Base-by-base conservation (phyloP, 2,329 filamentous ascomycete genomes). In the Nectriaceae sp. region DNA sequence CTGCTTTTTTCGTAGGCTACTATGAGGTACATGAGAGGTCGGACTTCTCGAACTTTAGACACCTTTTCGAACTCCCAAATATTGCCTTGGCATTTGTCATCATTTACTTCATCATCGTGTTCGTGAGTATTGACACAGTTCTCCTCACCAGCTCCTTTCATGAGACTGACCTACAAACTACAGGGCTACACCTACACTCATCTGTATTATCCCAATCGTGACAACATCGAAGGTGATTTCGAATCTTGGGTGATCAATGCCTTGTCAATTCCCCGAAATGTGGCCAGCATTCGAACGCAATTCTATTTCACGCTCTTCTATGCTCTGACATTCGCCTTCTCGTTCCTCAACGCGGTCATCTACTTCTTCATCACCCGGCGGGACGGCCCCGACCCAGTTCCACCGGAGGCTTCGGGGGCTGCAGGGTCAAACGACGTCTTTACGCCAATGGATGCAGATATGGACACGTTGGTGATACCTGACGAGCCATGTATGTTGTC, bases 111-210 rank as follows among this genome's bases (percentile, higher is more conserved):
- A 39, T 75, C 16, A 60, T 75, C 21, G 69, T 71, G 21, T 75
- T 77, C 54, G 77, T 80, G 52, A 57, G 77, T 70, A 22, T 31
- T n/a, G n/a, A n/a, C n/a, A n/a, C n/a, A n/a, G n/a, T n/a, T n/a
- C 15, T 45, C 19, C 1, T 33, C 38, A n/a, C 24, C 18, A 16
- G 18, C 16, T 11, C 1, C 15, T 1, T 11, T 15, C 8, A 13
- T 13, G 11, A 4, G 11, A 11, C 13, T 42, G n/a, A 15, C 35
- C 39, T n/a, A 29, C 19, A 43, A 18, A 29, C 4, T 15, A 40
- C 46, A 80, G 77, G 65, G 65, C 21, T 81, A 77, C 77, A 79
- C 76, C 0, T 75, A 74, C 42, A 77, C 77, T 40, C 78, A 81
- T 54, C 65, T 79, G 21, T 73, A 78, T 57, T 73, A 72, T 43